phyloP scores from a whole-genome alignment of 2,329 filamentous ascomycete species.

The Cladosporium velox region DNA sequence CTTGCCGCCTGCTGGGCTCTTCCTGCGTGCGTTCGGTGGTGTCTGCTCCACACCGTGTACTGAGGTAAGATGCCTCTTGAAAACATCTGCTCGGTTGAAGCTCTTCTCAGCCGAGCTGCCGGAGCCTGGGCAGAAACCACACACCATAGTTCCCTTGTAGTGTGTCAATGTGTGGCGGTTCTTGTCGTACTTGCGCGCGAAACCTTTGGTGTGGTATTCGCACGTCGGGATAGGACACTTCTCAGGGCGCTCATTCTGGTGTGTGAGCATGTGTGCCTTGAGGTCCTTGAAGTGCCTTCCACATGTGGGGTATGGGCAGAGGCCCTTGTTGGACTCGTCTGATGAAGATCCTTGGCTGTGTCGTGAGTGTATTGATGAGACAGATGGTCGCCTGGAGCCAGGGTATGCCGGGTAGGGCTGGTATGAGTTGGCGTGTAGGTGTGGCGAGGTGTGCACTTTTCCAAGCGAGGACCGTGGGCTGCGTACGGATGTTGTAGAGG shows the following conservation, averaged over 20 bases:
- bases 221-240: conserved; percentile 92
- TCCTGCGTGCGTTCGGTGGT: conserved; percentile 87
- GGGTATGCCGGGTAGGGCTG: conserved; percentile 50
- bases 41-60: conserved; percentile 93
- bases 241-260: conserved; percentile 85
- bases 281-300: conserved; percentile 86
- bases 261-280: conserved; percentile 92
- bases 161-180: conserved; percentile 92
- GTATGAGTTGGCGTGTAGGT: conserved; percentile 58
- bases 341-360: conserved; percentile 49
- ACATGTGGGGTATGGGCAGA: conserved; percentile 81
- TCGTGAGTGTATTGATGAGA: conserved; percentile 71
- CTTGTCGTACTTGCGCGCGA: conserved; percentile 94
- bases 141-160: conserved; percentile 97
- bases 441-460: conserved; percentile 60
- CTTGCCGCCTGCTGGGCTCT: conserved; percentile 48
- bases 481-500: conserved; percentile 55
- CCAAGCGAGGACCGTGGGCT: conserved; percentile 43
- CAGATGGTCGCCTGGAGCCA: conserved; percentile 62
- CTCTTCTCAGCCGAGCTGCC: conserved; percentile 90
- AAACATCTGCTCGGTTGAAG: conserved; percentile 93
- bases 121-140: conserved; percentile 87
- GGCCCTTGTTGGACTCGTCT: conserved; percentile 60
- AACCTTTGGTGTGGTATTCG: conserved; percentile 90
- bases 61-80: conserved; percentile 89